phyloP scores from a whole-genome alignment of 345 rosid species.

The Hibiscus mutabilis region DNA sequence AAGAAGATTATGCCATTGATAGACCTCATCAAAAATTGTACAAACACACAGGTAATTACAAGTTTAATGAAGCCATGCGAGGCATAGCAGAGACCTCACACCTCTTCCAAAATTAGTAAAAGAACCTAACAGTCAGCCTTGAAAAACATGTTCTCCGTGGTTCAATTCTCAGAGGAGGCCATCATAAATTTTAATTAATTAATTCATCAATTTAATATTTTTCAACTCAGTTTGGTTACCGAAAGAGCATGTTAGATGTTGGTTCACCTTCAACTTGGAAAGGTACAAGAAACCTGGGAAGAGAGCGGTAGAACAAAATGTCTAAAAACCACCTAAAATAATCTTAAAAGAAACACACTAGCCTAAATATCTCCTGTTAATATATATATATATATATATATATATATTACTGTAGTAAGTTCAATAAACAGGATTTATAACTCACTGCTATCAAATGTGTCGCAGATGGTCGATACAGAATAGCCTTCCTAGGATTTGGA shows the following conservation, averaged over 20 bases:
- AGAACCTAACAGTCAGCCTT: not conserved
- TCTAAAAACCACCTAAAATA: not conserved
- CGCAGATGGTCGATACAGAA: constrained; percentile 82
- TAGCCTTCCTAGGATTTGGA: constrained; percentile 82
- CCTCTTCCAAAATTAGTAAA: not conserved
- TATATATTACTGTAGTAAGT: constrained; percentile 3
- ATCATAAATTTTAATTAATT: not conserved
- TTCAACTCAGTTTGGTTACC: not conserved
- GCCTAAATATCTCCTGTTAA: not conserved
- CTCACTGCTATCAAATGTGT: constrained; percentile 90
- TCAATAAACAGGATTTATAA: constrained; percentile 20
- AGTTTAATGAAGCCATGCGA: not conserved
- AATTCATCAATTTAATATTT: not conserved
- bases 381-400: not conserved
- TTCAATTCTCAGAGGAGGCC: not conserved
- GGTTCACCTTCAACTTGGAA: not conserved
- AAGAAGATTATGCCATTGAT: not conserved
- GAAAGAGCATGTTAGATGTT: constrained; percentile 1
- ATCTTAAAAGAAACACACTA: not conserved
- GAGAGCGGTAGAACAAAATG: not conserved
- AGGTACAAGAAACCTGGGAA: not conserved
- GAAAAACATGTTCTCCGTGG: not conserved
- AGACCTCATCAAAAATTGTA: not conserved
- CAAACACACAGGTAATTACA: not conserved
- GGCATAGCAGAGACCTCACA: not conserved